phyloP scores from a whole-genome alignment of 2,329 filamentous ascomycete genomes.

The Trichophyton verrucosum region DNA sequence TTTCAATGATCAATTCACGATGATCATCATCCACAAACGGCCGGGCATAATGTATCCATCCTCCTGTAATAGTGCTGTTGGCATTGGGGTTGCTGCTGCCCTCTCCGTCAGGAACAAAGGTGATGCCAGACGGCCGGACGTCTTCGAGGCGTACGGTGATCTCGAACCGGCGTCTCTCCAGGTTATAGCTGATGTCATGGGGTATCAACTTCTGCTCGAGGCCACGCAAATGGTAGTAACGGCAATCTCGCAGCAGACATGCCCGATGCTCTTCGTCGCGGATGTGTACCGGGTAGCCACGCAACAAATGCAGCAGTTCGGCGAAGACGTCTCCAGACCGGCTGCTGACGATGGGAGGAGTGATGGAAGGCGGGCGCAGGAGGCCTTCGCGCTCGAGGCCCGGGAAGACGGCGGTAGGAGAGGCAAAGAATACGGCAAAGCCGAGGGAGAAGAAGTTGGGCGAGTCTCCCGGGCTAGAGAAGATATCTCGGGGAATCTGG shows the following conservation, averaged over 20 bases:
- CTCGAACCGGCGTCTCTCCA: conserved; percentile 54
- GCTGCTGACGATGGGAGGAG: conserved; percentile 68
- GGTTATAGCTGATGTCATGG: conserved; percentile 63
- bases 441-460: conserved; percentile 93
- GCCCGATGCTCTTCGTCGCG: conserved; percentile 62
- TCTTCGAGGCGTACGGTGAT: conserved; percentile 73
- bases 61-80: conserved; percentile 17
- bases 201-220: conserved; percentile 78
- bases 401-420: conserved; percentile 68
- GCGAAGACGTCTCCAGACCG: conserved; percentile 73
- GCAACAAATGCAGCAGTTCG: conserved; percentile 67
- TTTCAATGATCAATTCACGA: conserved; percentile 67
- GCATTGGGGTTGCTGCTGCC: conserved; percentile 17
- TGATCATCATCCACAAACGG: conserved; percentile 70
- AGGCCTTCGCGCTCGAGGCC: conserved; percentile 67
- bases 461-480: conserved; percentile 73
- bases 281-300: conserved; percentile 72
- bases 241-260: conserved; percentile 68
- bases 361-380: conserved; percentile 73
- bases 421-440: conserved; percentile 76
- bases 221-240: conserved; percentile 87
- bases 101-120: conserved; percentile 43
- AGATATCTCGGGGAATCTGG: conserved; percentile 78
- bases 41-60: conserved; percentile 66
- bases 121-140: conserved; percentile 74